These are phyloP conservation scores for Mycena venus DNA, from an alignment of 768 basidiomycete genomes.

Conservation along the genomic window DNA sequence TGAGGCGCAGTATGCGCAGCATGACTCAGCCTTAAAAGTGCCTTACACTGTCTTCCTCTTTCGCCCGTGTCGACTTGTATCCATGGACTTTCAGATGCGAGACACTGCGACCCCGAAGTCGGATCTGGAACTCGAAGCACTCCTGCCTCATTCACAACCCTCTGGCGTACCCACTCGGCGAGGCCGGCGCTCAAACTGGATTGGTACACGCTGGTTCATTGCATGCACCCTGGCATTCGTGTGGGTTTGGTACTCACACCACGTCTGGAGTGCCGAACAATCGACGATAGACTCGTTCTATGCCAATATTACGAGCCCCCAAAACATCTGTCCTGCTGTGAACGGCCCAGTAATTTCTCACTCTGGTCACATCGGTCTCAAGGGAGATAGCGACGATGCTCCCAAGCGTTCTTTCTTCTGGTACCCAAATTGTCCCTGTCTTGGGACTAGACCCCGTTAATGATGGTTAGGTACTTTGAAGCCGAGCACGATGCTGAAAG, in stretches of 20 bases:
- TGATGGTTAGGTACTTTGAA: conserved; percentile 16
- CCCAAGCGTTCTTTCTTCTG: conserved; percentile 30
- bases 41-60: no score
- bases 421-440: background rate
- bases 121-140: background rate
- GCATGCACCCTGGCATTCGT: background rate
- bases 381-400: conserved; percentile 14
- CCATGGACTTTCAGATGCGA: background rate
- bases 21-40: no score
- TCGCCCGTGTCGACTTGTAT: no score
- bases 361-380: conserved; percentile 24
- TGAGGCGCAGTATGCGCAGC: no score
- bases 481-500: conserved; percentile 18
- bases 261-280: background rate
- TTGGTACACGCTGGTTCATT: conserved; percentile 1
- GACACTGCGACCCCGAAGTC: background rate
- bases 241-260: background rate
- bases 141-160: background rate
- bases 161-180: background rate
- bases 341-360: conserved; percentile 10
- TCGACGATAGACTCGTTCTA: background rate
- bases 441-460: background rate
- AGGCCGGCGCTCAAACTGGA: background rate
- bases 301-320: background rate
- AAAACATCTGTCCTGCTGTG: conserved; percentile 14